phyloP scores from a whole-genome alignment of 2,329 filamentous ascomycete species.

The Cephalotrichum gorgonifer region DNA sequence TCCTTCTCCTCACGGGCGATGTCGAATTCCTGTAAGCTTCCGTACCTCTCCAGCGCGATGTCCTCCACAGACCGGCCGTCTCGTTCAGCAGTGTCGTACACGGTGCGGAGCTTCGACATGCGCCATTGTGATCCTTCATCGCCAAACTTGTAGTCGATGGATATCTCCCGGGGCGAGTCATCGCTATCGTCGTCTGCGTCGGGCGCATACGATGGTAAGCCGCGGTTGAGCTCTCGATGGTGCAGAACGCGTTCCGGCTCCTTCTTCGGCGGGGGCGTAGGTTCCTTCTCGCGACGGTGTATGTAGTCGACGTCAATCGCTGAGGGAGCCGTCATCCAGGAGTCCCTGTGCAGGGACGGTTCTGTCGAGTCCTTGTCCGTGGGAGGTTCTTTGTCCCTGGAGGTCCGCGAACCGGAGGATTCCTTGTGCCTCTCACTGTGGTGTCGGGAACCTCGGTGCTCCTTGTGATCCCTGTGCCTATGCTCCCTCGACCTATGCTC shows the following conservation, averaged over 20 bases:
- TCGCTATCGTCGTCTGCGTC: conserved; percentile 44
- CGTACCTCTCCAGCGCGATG: conserved; percentile 72
- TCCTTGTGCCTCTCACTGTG: conserved; percentile 16
- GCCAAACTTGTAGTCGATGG: conserved; percentile 73
- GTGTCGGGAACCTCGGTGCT: conserved; percentile 22
- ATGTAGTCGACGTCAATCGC: conserved; percentile 78
- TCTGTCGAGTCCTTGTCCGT: conserved; percentile 14
- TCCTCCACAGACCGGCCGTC: conserved; percentile 66
- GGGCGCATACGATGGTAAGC: conserved; percentile 39
- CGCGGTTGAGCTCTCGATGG: conserved; percentile 67
- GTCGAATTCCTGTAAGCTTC: conserved; percentile 75
- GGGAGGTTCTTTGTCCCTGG: conserved; percentile 35
- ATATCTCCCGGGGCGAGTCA: conserved; percentile 32
- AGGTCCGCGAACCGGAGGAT: conserved; percentile 20
- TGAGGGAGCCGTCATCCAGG: conserved; percentile 90
- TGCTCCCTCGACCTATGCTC: background rate
- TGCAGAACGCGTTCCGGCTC: conserved; percentile 65
- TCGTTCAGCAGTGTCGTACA: conserved; percentile 72
- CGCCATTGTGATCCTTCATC: conserved; percentile 88
- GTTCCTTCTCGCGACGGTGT: conserved; percentile 41
- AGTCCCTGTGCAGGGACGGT: conserved; percentile 54
- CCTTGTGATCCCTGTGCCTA: conserved; percentile 14
- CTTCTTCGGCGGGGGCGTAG: conserved; percentile 42
- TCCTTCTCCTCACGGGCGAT: conserved; percentile 85
- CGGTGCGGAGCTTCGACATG: conserved; percentile 85